Conservation (phyloP, 2,329 filamentous ascomycete species). For the Tolypocladium pustulatum region DNA sequence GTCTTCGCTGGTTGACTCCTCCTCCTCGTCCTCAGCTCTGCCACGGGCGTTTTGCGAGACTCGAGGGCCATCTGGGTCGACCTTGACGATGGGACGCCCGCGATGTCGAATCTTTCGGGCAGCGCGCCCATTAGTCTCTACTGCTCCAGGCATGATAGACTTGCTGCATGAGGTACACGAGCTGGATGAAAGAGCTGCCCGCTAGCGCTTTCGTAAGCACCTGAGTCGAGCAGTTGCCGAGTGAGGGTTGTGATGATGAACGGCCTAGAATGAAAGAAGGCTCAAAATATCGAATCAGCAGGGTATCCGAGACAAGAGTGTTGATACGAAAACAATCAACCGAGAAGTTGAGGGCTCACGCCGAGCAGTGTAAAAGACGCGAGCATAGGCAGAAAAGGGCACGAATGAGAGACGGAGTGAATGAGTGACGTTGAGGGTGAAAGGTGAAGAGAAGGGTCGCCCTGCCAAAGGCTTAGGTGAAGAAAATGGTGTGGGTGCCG, state of each 20-base stretch:
- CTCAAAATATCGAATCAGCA: not conserved
- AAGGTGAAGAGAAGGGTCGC: not conserved
- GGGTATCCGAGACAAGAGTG: not conserved
- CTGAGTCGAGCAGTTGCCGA: not conserved
- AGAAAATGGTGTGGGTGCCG: not conserved
- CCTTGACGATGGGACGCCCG: constrained; percentile 10
- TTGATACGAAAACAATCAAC: not conserved
- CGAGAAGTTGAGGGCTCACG: not conserved
- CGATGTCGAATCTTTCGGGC: not conserved
- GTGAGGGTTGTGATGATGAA: not conserved
- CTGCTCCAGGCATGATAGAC: not conserved
- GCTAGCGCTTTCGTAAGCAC: not conserved
- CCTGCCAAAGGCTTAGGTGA: not conserved
- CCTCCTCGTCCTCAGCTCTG: not conserved
- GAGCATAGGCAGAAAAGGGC: not conserved
- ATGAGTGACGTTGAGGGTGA: not conserved
- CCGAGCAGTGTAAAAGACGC: not conserved
- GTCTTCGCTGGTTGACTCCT: constrained; percentile 9
- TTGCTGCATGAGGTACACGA: not conserved
- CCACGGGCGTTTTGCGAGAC: not conserved
- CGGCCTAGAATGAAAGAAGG: not conserved
- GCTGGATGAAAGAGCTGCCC: not conserved
- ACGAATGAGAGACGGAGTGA: not conserved
- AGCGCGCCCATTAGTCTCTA: not conserved
- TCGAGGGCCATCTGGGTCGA: constrained; percentile 12